Evolutionary conservation across 2,329 filamentous ascomycete species (phyloP).

Genomic region (Zymoseptoria crescenta): DNA sequence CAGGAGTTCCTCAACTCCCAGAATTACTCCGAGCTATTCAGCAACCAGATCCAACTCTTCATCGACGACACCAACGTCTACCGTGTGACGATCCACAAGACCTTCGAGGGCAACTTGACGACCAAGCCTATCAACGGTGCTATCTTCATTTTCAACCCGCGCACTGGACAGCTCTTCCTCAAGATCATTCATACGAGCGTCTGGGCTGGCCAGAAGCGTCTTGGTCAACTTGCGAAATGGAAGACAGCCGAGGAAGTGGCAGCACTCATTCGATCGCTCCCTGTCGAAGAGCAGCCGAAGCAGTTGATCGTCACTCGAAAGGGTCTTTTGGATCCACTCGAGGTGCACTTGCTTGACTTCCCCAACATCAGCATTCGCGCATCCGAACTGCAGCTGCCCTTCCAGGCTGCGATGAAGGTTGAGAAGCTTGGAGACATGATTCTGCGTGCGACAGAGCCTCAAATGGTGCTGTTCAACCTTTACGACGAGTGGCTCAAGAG

Average conservation of each 20-base stretch:
- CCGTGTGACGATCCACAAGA: constrained; percentile 99
- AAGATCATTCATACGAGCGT: constrained; percentile 99
- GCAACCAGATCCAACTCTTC: constrained; percentile 97
- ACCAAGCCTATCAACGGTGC: constrained; percentile 99
- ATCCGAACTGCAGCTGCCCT: constrained; percentile 91
- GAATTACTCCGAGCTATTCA: constrained; percentile 98
- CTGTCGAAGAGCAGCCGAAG: constrained; percentile 96
- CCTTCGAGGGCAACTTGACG: constrained; percentile 96
- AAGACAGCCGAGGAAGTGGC: constrained; percentile 99
- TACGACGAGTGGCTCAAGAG: constrained; percentile 99
- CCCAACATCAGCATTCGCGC: constrained; percentile 98
- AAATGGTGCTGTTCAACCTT: constrained; percentile 98
- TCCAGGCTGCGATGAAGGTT: constrained; percentile 99
- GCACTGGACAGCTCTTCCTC: constrained; percentile 92
- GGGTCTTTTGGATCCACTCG: constrained; percentile 90
- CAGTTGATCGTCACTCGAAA: constrained; percentile 97
- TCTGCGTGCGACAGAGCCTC: constrained; percentile 90
- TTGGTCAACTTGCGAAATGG: constrained; percentile 97
- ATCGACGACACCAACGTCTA: constrained; percentile 99
- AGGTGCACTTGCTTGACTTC: constrained; percentile 96
- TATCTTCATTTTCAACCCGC: constrained; percentile 99
- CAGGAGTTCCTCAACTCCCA: constrained; percentile 99
- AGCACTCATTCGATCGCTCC: constrained; percentile 86
- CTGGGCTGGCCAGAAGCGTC: constrained; percentile 98
- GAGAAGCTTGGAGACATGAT: constrained; percentile 99